phyloP scores from a whole-genome alignment of 139 green algal genomes.

The Zygnema circumcarinatum region DNA sequence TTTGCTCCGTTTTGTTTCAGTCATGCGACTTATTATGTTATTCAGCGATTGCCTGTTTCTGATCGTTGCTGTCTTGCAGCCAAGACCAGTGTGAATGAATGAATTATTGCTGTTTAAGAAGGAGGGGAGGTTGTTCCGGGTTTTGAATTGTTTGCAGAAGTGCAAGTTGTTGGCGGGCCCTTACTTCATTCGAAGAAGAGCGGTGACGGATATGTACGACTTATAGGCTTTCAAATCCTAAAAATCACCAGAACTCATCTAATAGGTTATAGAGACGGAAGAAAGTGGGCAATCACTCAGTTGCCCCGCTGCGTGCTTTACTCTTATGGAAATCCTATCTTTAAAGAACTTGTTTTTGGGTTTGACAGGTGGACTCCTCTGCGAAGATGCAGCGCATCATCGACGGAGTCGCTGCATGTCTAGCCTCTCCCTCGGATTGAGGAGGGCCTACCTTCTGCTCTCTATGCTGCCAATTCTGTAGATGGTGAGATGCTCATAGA shows the following conservation, averaged over 20 bases:
- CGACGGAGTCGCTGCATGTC: not conserved
- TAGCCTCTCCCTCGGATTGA: not conserved
- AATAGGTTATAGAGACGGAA: not conserved
- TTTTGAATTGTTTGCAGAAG: not conserved
- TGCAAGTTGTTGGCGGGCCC: not conserved
- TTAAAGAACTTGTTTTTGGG: not conserved
- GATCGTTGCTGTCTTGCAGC: too few relatives aligned
- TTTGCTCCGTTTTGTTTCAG: too few relatives aligned
- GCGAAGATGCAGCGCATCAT: not conserved
- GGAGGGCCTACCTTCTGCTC: not conserved
- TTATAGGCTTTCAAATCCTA: not conserved
- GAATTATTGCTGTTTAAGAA: too few relatives aligned
- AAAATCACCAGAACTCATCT: not conserved
- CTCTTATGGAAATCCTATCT: not conserved
- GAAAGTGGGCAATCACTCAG: not conserved
- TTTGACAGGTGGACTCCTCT: not conserved
- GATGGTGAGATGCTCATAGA: not conserved
- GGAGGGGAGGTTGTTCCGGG: too few relatives aligned
- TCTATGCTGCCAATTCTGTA: too few relatives aligned
- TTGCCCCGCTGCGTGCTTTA: not conserved
- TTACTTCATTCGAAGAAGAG: not conserved
- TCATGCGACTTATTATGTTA: too few relatives aligned
- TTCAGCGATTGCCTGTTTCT: too few relatives aligned
- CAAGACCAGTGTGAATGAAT: too few relatives aligned
- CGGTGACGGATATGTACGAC: not conserved